These are phyloP conservation scores for Cyclotella atomus DNA, from an alignment of 108 stramenopile species.

Conservation along the genomic window DNA sequence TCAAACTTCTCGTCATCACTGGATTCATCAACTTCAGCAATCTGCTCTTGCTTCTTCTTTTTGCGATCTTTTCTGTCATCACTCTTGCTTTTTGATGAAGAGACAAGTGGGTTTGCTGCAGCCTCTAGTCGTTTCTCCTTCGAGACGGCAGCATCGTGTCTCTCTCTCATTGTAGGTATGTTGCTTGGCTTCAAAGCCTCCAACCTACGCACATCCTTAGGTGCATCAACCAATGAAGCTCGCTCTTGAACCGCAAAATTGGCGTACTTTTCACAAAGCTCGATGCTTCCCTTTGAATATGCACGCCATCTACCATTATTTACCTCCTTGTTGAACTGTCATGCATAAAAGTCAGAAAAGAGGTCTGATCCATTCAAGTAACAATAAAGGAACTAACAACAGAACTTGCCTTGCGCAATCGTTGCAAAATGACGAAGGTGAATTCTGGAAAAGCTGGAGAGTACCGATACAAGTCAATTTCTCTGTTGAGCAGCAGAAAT, in stretches of 20 bases:
- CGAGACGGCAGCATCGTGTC: conserved; percentile 70
- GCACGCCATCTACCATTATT: conserved; percentile 78
- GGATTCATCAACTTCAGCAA: conserved; percentile 18
- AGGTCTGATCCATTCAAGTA: no score
- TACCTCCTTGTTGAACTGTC: conserved; percentile 79
- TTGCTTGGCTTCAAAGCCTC: conserved; percentile 76
- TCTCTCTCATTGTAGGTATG: conserved; percentile 77
- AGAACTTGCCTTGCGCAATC: conserved; percentile 74
- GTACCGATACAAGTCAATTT: conserved; percentile 87
- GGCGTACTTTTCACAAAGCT: conserved; percentile 75
- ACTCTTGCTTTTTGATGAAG: conserved; percentile 6
- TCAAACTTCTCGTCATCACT: conserved; percentile 35
- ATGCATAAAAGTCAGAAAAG: background rate
- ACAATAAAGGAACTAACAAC: no score
- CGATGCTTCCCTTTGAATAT: conserved; percentile 84
- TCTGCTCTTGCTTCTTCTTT: conserved; percentile 15
- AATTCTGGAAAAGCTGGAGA: conserved; percentile 90
- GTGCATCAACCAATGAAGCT: conserved; percentile 68
- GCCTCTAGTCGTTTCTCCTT: conserved; percentile 76
- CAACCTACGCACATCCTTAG: conserved; percentile 85
- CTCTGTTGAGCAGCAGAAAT: conserved; percentile 82
- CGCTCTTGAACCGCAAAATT: conserved; percentile 59
- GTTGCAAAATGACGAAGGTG: conserved; percentile 68
- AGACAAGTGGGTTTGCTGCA: conserved; percentile 47
- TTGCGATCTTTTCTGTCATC: background rate